Percentiles rank a stretch among this genome's conserved stretches.
Conservation (phyloP, 306 rosid species). For the Leucaena leucocephala region DNA sequence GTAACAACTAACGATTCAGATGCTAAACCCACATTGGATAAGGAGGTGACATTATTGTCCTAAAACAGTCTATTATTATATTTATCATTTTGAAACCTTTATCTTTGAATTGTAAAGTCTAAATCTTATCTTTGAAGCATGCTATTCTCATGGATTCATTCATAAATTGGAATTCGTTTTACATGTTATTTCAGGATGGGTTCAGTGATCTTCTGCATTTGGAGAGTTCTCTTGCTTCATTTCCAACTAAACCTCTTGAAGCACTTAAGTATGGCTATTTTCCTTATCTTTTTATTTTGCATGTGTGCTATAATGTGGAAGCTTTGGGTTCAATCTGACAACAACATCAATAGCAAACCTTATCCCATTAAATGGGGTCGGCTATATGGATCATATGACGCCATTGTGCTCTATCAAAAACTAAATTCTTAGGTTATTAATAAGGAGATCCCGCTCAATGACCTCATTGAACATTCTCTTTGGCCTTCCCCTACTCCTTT, state of each 20-base stretch:
- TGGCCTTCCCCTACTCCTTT: too few relatives aligned
- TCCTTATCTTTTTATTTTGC: neutral
- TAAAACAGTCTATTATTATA: slow-evolving; percentile 24
- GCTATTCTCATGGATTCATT: slow-evolving; percentile 18
- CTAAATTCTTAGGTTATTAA: too few relatives aligned
- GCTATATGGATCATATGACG: too few relatives aligned
- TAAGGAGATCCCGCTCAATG: too few relatives aligned
- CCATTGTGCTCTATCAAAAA: too few relatives aligned
- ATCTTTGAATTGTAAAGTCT: slow-evolving; percentile 23
- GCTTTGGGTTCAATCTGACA: slow-evolving; percentile 22
- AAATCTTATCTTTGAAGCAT: neutral
- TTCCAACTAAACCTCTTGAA: slow-evolving; percentile 83
- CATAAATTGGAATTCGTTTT: slow-evolving; percentile 13
- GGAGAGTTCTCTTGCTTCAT: slow-evolving; percentile 84
- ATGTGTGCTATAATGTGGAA: slow-evolving; percentile 20
- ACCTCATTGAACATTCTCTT: too few relatives aligned
- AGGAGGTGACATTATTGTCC: slow-evolving; percentile 62
- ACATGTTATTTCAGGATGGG: slow-evolving; percentile 66
- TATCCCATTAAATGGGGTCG: too few relatives aligned
- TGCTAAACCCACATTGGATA: slow-evolving; percentile 49
- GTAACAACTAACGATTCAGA: slow-evolving; percentile 56
- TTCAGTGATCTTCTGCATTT: slow-evolving; percentile 72
- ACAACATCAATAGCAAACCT: too few relatives aligned
- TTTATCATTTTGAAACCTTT: slow-evolving; percentile 5
- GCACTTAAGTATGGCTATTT: slow-evolving; percentile 77